Evolutionary conservation across 1,139 yeast species (phyloP).

Genomic region (Scheffersomyces stambukii): DNA sequence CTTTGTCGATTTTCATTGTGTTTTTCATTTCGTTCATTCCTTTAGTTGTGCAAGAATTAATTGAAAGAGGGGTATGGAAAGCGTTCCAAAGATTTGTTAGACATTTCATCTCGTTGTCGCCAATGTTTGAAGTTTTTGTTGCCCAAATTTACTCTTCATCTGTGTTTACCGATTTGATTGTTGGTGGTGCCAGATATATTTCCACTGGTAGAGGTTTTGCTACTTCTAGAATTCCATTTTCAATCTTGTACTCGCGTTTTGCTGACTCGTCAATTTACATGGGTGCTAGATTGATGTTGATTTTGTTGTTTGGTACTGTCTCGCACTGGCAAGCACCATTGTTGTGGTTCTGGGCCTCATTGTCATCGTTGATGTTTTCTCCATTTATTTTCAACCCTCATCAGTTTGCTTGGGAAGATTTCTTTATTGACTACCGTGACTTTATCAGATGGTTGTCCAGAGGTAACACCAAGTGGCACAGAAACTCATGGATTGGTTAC

Average conservation of each 20-base stretch:
- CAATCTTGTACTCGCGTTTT: constrained; percentile 91
- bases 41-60: constrained; percentile 91
- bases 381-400: constrained; percentile 98
- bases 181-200: constrained; percentile 99
- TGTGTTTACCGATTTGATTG: constrained; percentile 83
- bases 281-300: constrained; percentile 89
- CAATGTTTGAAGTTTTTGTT: constrained; percentile 96
- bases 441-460: constrained; percentile 97
- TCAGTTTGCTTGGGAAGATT: constrained; percentile 98
- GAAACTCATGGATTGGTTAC: constrained; percentile 99
- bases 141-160: constrained; percentile 97
- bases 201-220: constrained; percentile 99
- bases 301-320: constrained; percentile 86
- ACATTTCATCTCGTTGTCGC: constrained; percentile 86
- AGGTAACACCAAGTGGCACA: constrained; percentile 98
- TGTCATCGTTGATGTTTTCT: constrained; percentile 83
- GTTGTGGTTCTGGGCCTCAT: constrained; percentile 97
- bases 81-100: constrained; percentile 88
- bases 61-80: constrained; percentile 97
- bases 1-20: constrained; percentile 95
- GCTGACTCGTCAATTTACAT: constrained; percentile 95
- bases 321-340: constrained; percentile 97
- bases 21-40: constrained; percentile 97
- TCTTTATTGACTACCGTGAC: constrained; percentile 97
- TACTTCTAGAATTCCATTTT: constrained; percentile 96